Evolutionary conservation across 1,139 yeast genomes (phyloP), one percentile per base, ranked within the genome.

Genomic region (Ogataea hybrid): DNA sequence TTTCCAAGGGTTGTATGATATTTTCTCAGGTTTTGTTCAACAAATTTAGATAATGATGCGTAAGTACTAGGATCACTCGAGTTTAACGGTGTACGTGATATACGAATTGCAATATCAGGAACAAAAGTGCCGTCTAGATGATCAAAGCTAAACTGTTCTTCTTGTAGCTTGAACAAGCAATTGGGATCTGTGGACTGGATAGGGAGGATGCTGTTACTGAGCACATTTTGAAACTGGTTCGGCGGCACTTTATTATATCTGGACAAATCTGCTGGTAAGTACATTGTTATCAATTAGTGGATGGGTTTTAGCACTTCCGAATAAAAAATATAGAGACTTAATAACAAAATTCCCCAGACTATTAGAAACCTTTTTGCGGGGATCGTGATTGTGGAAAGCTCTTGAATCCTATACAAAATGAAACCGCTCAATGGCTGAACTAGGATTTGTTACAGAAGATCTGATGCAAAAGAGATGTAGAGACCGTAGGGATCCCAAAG

Each of bases 31-130:
- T 63, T 61, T 22, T 53, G 59, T 42, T 62, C 67, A 5, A 62
- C 61, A 37, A 57, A 62, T 29, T 62, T 63, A 2, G 68, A 64
- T 6, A 65, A 36, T 2, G 67, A 60, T 2, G 64, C 61, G 45
- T 65, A 65, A 0, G 69, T 64, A 22, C 53, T 54, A 2, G 69
- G 69, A 42, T 65, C 69, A 5, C 43, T 44, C n/a, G 58, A 46
- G 14, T 59, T 38, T 20, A 64, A 43, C 5, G 68, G 67, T 2
- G 67, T 61, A 37, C 69, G 47, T 8, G 65, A 54, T n/a, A 64
- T 52, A 31, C 65, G 49, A 9, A 63, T 47, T 2, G 53, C 61
- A 25, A 57, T 37, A 30, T 61, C 61, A 1, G 65, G 58, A 30
- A 47, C 49, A 47, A 53, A 61, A 1, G 50, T 38, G 0, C 59